phyloP scores from a whole-genome alignment of 2,329 filamentous ascomycete genomes.

The Thelonectria olida region DNA sequence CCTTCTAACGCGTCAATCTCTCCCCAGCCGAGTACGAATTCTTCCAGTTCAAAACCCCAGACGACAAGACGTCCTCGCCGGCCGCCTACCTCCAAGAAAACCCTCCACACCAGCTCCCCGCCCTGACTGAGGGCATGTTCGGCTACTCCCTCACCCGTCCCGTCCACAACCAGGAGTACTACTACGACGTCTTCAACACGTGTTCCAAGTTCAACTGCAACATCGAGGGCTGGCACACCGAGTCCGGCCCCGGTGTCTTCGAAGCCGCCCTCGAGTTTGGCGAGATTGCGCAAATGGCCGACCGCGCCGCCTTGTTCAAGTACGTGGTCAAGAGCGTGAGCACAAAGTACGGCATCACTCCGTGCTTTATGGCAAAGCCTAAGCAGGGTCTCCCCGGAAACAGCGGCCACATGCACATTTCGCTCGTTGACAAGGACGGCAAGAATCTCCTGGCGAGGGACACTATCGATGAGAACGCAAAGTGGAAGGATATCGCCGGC shows the following conservation, averaged over 20 bases:
- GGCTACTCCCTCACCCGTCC: constrained; percentile 90
- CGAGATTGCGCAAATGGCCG: constrained; percentile 88
- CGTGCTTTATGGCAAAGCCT: constrained; percentile 99
- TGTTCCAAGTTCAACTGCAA: constrained; percentile 81
- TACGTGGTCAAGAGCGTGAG: constrained; percentile 91
- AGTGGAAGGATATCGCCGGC: constrained; percentile 78
- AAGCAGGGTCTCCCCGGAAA: constrained; percentile 91
- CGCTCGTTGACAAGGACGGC: constrained; percentile 80
- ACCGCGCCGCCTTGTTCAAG: constrained; percentile 93
- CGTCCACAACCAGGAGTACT: constrained; percentile 91
- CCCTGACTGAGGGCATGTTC: constrained; percentile 93
- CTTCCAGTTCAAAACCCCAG: constrained; percentile 84
- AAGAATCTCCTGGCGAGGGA: constrained; percentile 86
- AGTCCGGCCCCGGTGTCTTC: constrained; percentile 92
- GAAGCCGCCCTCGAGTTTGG: constrained; percentile 94
- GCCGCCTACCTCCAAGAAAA: constrained; percentile 79
- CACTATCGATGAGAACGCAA: constrained; percentile 73
- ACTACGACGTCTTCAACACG: constrained; percentile 85
- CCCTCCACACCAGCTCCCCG: constrained; percentile 75
- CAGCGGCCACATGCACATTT: constrained; percentile 95
- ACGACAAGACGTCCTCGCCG: constrained; percentile 67
- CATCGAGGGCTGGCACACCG: constrained; percentile 95
- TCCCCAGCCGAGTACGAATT: constrained; percentile 89
- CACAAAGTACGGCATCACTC: constrained; percentile 88
- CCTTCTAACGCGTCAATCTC: neutral